These are phyloP conservation scores for Prunus mongolica DNA, from an alignment of 306 rosid species.

Conservation along the genomic window DNA sequence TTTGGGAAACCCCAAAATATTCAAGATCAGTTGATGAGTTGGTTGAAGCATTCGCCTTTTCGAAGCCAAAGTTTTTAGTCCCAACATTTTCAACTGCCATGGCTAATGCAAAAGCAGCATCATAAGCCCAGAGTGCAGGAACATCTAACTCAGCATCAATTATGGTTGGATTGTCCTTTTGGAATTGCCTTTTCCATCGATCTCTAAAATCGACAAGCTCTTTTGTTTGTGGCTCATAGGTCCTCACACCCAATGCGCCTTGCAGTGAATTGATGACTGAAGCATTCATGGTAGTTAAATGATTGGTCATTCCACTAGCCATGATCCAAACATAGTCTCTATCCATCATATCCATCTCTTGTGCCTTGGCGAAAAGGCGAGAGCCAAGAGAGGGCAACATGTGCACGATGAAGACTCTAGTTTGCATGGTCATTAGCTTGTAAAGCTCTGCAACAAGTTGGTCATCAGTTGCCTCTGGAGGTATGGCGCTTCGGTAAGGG, in stretches of 20 bases:
- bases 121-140: constrained; percentile 23
- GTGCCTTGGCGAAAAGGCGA: constrained; percentile 18
- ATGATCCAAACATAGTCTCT: constrained; percentile 29
- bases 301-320: neutral
- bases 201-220: constrained; percentile 1
- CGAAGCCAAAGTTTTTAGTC: neutral
- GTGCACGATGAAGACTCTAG: constrained; percentile 34
- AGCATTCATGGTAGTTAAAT: neutral
- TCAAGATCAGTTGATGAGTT: constrained; percentile 37
- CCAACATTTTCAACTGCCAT: constrained; percentile 18
- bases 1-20: constrained; percentile 28
- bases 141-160: constrained; percentile 1
- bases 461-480: constrained; percentile 8
- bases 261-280: constrained; percentile 3
- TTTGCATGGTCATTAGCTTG: constrained; percentile 28
- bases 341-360: constrained; percentile 25
- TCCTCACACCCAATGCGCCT: constrained; percentile 16
- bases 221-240: constrained; percentile 7
- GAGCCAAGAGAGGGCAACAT: constrained; percentile 9
- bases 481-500: constrained; percentile 16
- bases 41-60: neutral
- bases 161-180: constrained; percentile 8
- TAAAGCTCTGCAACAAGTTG: constrained; percentile 16
- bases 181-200: constrained; percentile 24
- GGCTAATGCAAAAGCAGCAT: constrained; percentile 26